Percentiles rank a stretch among this genome's conserved stretches.
Evolutionary conservation across 2,329 filamentous ascomycete genomes (phyloP).

Genomic region (Aspergillus pseudotamarii): DNA sequence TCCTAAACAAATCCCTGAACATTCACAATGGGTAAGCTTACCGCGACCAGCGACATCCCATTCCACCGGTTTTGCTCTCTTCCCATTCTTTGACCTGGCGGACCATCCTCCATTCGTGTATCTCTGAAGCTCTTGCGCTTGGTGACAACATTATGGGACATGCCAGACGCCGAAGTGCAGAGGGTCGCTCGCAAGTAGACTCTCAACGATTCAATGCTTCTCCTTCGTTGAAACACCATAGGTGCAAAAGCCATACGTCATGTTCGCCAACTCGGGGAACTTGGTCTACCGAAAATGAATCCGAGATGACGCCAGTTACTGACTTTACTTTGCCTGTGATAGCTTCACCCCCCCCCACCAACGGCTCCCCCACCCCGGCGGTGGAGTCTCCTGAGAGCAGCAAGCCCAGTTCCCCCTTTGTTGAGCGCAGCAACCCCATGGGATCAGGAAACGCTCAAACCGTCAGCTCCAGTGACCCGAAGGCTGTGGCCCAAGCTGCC

Average conservation of each 20-base stretch:
- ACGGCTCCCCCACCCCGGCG: constrained; percentile 30
- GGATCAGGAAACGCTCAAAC: constrained; percentile 59
- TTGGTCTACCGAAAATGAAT: constrained; percentile 17
- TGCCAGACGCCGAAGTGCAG: constrained; percentile 21
- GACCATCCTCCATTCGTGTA: neutral
- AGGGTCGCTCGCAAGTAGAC: constrained; percentile 17
- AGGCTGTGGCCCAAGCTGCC: constrained; percentile 57
- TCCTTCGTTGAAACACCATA: constrained; percentile 8
- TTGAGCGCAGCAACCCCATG: constrained; percentile 62
- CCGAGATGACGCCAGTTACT: constrained; percentile 22
- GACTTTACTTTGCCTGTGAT: constrained; percentile 25
- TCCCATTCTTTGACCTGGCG: constrained; percentile 8
- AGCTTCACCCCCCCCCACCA: constrained; percentile 39
- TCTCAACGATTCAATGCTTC: constrained; percentile 9
- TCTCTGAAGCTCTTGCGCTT: constrained; percentile 11
- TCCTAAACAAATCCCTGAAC: constrained; percentile 22
- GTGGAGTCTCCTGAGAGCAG: constrained; percentile 47
- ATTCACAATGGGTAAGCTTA: constrained; percentile 45
- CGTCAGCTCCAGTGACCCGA: constrained; percentile 66
- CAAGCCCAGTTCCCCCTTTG: constrained; percentile 57
- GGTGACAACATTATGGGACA: constrained; percentile 18
- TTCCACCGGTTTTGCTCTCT: constrained; percentile 13
- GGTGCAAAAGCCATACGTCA: constrained; percentile 21
- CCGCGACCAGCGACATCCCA: constrained; percentile 15
- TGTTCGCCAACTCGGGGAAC: constrained; percentile 13